phyloP scores from a whole-genome alignment of 257 asterid species.

The Solanum sitiens region DNA sequence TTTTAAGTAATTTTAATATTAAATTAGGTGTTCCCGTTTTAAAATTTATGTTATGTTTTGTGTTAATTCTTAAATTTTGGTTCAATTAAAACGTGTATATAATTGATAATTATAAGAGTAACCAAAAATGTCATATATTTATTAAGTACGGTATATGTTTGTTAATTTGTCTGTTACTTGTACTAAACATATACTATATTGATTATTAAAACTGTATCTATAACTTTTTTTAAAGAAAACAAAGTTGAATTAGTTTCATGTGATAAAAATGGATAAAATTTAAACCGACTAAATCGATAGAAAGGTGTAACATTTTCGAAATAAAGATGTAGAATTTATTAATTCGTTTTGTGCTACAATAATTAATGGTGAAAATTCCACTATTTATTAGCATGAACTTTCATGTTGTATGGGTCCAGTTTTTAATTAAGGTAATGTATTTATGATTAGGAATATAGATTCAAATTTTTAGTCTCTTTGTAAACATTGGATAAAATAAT shows the following conservation, averaged over 20 bases:
- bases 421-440: not conserved
- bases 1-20: not conserved
- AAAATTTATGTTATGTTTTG: not conserved
- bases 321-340: not conserved
- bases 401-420: not conserved
- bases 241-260: not conserved
- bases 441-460: not conserved
- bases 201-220: not conserved
- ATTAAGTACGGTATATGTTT: not conserved
- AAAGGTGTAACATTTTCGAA: not conserved
- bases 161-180: not conserved
- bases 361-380: constrained; percentile 6
- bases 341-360: not conserved
- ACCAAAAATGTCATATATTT: not conserved
- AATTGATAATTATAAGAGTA: not conserved
- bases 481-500: not conserved
- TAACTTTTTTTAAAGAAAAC: not conserved
- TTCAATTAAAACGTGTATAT: not conserved
- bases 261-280: not conserved
- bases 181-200: not conserved
- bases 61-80: not conserved
- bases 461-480: not conserved
- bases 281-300: not conserved
- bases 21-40: not conserved
- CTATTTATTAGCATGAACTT: constrained; percentile 22